phyloP scores from a whole-genome alignment of 73 alveolate species.

The Breviolum minutum region DNA sequence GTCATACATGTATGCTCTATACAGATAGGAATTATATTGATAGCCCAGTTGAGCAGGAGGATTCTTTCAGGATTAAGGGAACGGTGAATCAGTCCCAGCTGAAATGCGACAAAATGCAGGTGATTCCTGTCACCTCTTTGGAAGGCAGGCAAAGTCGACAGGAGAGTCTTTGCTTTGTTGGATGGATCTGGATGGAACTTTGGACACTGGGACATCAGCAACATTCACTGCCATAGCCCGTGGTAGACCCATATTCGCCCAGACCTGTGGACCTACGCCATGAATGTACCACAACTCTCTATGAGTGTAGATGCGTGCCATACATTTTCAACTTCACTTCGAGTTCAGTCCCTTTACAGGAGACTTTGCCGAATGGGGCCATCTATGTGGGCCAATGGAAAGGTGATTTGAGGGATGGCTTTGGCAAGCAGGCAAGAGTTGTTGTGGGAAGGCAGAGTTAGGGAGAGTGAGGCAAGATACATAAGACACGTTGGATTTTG shows the following conservation, averaged over 20 bases:
- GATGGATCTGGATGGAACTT: not conserved
- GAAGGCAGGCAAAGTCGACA: slow-evolving; percentile 39
- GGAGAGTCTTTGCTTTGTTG: not conserved
- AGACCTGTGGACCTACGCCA: not conserved
- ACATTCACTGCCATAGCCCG: too few relatives aligned
- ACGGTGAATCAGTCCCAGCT: too few relatives aligned
- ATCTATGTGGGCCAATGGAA: slow-evolving; percentile 74
- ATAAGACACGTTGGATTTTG: too few relatives aligned
- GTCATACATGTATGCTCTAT: too few relatives aligned
- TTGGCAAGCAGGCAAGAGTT: slow-evolving; percentile 11
- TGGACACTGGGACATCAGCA: too few relatives aligned
- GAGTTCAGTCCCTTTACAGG: not conserved
- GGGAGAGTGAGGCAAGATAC: not conserved
- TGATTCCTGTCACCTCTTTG: slow-evolving; percentile 14
- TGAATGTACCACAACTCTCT: not conserved
- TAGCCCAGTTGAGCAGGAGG: too few relatives aligned
- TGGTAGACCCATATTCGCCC: too few relatives aligned
- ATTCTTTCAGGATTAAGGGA: too few relatives aligned
- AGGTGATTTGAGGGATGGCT: slow-evolving; percentile 48
- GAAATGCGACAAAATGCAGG: too few relatives aligned
- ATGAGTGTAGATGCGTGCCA: too few relatives aligned
- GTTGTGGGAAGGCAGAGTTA: not conserved
- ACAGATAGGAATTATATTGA: too few relatives aligned
- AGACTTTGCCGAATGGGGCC: slow-evolving; percentile 70
- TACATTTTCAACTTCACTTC: not conserved